These are phyloP conservation scores for Fraxinus xanthoxyloides DNA, from an alignment of 305 asterid genomes.

Conservation along the genomic window DNA sequence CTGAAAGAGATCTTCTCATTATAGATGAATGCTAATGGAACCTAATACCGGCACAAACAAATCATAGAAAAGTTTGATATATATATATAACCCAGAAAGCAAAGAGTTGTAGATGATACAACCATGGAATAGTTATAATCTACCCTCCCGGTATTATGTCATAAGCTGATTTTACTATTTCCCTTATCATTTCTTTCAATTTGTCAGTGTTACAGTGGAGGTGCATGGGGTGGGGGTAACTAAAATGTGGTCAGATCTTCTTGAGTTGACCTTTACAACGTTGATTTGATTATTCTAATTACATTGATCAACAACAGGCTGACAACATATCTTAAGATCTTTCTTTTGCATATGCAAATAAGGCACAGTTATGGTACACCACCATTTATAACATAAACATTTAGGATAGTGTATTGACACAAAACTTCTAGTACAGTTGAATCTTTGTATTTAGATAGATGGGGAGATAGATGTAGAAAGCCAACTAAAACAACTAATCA, in stretches of 20 bases:
- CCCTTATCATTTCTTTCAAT: not conserved
- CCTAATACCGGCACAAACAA: not conserved
- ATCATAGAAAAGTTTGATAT: not conserved
- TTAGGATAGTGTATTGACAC: constrained; percentile 8
- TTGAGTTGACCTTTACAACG: not conserved
- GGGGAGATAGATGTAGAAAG: not conserved
- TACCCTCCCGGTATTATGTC: not conserved
- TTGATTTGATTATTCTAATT: not conserved
- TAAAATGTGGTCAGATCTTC: not conserved
- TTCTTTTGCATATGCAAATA: not conserved
- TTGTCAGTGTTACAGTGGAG: not conserved
- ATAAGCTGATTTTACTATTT: not conserved
- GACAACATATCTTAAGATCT: not conserved
- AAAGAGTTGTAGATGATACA: constrained; percentile 1
- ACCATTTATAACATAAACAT: constrained; percentile 10
- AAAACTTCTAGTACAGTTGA: not conserved
- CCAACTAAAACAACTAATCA: not conserved
- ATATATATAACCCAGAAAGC: not conserved
- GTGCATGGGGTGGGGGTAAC: not conserved
- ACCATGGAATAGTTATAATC: not conserved
- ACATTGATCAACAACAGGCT: not conserved
- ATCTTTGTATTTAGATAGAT: not conserved
- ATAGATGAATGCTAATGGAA: constrained; percentile 6
- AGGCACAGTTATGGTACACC: not conserved
- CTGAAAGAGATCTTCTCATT: not conserved